Percentiles rank a stretch among this genome's conserved stretches.
These are phyloP conservation scores for Lepiota venenata DNA, from an alignment of 768 basidiomycete species.

Conservation along the genomic window DNA sequence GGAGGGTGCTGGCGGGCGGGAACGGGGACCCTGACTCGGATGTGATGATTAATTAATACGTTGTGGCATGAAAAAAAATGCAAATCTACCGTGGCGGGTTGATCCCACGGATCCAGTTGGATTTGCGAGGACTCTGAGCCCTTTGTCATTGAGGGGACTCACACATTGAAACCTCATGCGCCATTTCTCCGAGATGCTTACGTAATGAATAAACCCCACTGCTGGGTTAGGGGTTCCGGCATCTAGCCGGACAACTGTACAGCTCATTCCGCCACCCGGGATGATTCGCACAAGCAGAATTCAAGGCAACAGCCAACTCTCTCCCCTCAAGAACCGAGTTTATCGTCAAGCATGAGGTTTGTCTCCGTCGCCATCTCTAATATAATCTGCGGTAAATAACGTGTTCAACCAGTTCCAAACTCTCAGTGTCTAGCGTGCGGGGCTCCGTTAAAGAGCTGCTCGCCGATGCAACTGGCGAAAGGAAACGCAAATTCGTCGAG, in stretches of 20 bases:
- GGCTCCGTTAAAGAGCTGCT: slow-evolving; percentile 92
- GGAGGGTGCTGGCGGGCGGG: slow-evolving; percentile 12
- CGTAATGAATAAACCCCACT: neutral
- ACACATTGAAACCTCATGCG: neutral
- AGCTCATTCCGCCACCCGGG: slow-evolving; percentile 10
- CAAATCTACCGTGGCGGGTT: slow-evolving; percentile 6
- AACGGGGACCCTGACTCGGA: neutral
- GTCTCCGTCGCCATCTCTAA: neutral
- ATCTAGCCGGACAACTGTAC: slow-evolving; percentile 4
- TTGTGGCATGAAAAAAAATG: neutral
- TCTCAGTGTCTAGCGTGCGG: slow-evolving; percentile 99
- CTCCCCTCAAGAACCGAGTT: slow-evolving; percentile 22
- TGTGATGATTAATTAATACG: neutral
- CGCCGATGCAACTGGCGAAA: slow-evolving; percentile 78
- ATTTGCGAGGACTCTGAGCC: slow-evolving; percentile 3
- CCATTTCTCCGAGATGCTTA: neutral
- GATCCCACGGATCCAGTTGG: slow-evolving; percentile 6
- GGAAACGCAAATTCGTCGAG: slow-evolving; percentile 93
- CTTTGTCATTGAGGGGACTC: slow-evolving; percentile 2
- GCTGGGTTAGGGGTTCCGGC: too few relatives aligned
- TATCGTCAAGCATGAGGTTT: slow-evolving; percentile 25
- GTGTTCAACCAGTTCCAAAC: slow-evolving; percentile 54
- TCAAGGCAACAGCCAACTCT: neutral
- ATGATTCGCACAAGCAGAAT: neutral
- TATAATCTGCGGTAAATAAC: neutral